These are phyloP conservation scores for Penicillium desertorum DNA, from an alignment of 495 filamentous ascomycete species.

Conservation along the genomic window DNA sequence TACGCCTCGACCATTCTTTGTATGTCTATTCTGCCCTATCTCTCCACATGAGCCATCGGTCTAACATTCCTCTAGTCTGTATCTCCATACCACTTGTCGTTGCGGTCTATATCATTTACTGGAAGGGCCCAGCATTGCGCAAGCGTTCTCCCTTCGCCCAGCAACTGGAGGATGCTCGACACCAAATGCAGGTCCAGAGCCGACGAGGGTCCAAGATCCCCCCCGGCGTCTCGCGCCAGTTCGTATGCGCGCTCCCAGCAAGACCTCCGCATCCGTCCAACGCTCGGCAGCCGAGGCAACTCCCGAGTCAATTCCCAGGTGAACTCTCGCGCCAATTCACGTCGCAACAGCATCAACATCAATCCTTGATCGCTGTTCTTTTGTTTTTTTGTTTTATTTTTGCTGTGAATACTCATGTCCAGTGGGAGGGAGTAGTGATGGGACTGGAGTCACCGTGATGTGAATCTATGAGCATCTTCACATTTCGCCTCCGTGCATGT, in stretches of 20 bases:
- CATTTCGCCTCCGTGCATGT: slow-evolving; percentile 29
- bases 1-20: slow-evolving; percentile 71
- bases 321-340: slow-evolving; percentile 39
- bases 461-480: slow-evolving; percentile 16
- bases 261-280: slow-evolving; percentile 47
- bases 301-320: slow-evolving; percentile 38
- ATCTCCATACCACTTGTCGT: slow-evolving; percentile 69
- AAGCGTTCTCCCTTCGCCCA: slow-evolving; percentile 73
- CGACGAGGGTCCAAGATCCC: slow-evolving; percentile 43
- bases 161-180: slow-evolving; percentile 56
- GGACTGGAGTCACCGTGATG: neutral
- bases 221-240: slow-evolving; percentile 40
- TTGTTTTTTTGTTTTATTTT: neutral
- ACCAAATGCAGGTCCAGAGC: slow-evolving; percentile 39
- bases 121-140: slow-evolving; percentile 66
- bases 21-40: slow-evolving; percentile 24
- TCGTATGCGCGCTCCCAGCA: slow-evolving; percentile 52
- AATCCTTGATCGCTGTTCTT: slow-evolving; percentile 1
- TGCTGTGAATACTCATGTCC: neutral
- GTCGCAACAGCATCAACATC: slow-evolving; percentile 36
- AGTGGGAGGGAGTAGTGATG: neutral
- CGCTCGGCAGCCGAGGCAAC: slow-evolving; percentile 42
- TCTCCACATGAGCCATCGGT: neutral
- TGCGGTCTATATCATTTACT: slow-evolving; percentile 77
- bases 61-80: slow-evolving; percentile 37